Percentiles rank a stretch among this genome's conserved stretches.
Conservation (phyloP, 495 filamentous ascomycete genomes). For the Platismatia glauca region DNA sequence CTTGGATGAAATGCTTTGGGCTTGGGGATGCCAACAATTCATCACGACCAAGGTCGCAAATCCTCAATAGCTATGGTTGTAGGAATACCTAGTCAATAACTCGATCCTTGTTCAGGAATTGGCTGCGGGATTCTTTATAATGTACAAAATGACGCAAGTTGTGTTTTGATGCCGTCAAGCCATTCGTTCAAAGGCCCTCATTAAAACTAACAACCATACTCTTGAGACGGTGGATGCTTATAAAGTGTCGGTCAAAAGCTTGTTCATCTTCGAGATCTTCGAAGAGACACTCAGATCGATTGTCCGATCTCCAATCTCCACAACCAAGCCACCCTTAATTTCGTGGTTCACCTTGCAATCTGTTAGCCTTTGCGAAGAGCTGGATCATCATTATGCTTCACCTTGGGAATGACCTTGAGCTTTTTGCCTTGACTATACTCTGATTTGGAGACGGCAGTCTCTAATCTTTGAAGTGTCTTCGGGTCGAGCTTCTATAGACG, state of each 20-base stretch:
- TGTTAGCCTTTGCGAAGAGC: slow-evolving; percentile 9
- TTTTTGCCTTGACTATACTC: slow-evolving; percentile 88
- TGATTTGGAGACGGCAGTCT: slow-evolving; percentile 82
- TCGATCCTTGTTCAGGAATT: background rate
- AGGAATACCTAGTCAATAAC: background rate
- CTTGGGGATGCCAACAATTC: background rate
- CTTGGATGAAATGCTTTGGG: background rate
- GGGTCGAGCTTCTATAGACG: slow-evolving; percentile 64
- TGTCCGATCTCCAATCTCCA: slow-evolving; percentile 95
- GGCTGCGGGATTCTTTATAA: background rate
- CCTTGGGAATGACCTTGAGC: slow-evolving; percentile 90
- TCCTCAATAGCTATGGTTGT: background rate
- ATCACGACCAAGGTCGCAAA: too few relatives aligned
- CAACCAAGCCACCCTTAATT: slow-evolving; percentile 84
- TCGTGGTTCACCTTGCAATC: slow-evolving; percentile 75
- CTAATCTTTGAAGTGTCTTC: slow-evolving; percentile 75
- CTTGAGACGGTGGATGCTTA: slow-evolving; percentile 39
- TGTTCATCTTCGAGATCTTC: slow-evolving; percentile 97
- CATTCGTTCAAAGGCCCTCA: background rate
- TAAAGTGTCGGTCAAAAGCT: slow-evolving; percentile 90
- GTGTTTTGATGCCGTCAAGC: background rate
- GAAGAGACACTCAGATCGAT: slow-evolving; percentile 93
- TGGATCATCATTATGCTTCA: slow-evolving; percentile 27
- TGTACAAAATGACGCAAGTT: background rate
- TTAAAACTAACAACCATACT: background rate